Conservation (phyloP, 2,329 filamentous ascomycete species). For the Monosporascus sp. region DNA sequence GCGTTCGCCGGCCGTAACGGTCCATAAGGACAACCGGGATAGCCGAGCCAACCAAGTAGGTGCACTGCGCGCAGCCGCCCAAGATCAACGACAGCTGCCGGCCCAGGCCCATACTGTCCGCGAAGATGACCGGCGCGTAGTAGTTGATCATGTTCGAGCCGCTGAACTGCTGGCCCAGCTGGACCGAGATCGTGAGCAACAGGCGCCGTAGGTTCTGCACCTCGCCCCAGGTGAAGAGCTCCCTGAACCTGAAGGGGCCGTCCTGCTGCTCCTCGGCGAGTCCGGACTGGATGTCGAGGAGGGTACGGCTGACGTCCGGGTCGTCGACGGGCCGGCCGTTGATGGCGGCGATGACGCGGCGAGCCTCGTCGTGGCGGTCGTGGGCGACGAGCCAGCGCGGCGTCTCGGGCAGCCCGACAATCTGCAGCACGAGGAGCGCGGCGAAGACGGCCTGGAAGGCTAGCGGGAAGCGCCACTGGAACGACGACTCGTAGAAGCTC, state of each 20-base stretch:
- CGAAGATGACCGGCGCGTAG: conserved; percentile 35
- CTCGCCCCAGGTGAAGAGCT: conserved; percentile 17
- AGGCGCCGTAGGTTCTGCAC: conserved; percentile 21
- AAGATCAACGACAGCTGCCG: conserved; percentile 48
- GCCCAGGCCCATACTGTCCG: conserved; percentile 32
- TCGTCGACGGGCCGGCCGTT: conserved; percentile 12
- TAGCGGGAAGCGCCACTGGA: conserved; percentile 37
- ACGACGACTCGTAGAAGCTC: conserved; percentile 2
- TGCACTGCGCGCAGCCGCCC: conserved; percentile 38
- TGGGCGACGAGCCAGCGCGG: conserved; percentile 31
- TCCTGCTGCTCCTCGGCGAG: conserved; percentile 13
- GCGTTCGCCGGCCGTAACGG: conserved; percentile 33
- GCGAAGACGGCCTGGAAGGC: conserved; percentile 36
- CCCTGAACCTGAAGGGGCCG: conserved; percentile 17
- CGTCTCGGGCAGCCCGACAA: conserved; percentile 32
- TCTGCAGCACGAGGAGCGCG: conserved; percentile 30
- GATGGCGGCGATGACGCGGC: conserved; percentile 12
- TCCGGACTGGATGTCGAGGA: conserved; percentile 12
- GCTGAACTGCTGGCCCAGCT: conserved; percentile 24
- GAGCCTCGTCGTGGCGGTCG: conserved; percentile 26
- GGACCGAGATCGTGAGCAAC: conserved; percentile 19
- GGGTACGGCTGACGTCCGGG: conserved; percentile 6
- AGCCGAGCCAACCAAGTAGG: conserved; percentile 34
- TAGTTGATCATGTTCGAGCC: conserved; percentile 24
- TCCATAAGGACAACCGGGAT: conserved; percentile 38